Base-by-base conservation (phyloP, 306 rosid species). In the Citrullus colocynthis region DNA sequence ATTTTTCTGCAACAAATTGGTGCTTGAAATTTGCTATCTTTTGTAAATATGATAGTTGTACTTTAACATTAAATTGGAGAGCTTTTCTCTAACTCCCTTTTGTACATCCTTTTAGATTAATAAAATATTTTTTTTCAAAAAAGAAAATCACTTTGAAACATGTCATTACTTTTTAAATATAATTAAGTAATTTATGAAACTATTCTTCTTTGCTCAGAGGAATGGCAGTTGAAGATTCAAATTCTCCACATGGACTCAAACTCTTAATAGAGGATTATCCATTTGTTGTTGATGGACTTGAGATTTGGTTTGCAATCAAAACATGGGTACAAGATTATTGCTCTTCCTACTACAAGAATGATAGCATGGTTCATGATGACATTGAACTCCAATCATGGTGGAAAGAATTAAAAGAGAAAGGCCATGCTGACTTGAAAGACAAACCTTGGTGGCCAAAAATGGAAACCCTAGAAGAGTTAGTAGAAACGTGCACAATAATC, bases 361-460 rank as follows among this genome's bases (percentile, higher is more conserved):
- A 92, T 63, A 80, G 21, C 20, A 60, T 44, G 13, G 84, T 92
- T 0, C 82, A 63, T 16, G 17, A 78, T 0, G 96, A 92, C 55
- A 0, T 55, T 0, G 93, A 92, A 56, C 92, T 90, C 59, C 93
- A 90, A 67, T 70, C 83, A 1, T 92, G 91, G 96, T 92, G 97
- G 97, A 92, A 84, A 71, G 97, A 92, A 76, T 88, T 85, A 12
- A 82, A 87, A 49, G 93, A 86, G 69, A 83, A 56, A 37, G 97
- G 97, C n/a, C 97, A 92, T 28, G 89, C 86, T 4, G 96, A 92
- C 81, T 81, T 84, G 81, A 88, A 87, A 81, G 86, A 87, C 2
- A 81, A 90, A 78, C 82, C 93, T 21, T 90, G 97, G 97, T 92
- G 97, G 97, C 93, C 96, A 4, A 85, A 86, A 80, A 67, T 92